Conservation (phyloP, 495 filamentous ascomycete genomes). For the Xylaria curta region DNA sequence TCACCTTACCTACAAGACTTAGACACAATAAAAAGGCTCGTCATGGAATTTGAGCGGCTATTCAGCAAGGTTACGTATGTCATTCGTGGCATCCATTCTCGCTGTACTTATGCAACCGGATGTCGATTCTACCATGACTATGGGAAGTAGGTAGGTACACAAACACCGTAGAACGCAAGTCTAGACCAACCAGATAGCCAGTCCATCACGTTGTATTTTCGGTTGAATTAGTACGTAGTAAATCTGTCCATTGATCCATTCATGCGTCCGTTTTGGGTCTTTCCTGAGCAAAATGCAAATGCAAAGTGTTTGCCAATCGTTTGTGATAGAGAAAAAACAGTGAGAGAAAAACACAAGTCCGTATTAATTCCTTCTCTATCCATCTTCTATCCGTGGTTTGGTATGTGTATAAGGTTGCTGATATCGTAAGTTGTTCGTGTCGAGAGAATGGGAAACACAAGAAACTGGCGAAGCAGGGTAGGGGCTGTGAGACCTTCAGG, state of each 20-base stretch:
- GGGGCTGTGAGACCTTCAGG: background rate
- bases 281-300: constrained; percentile 22
- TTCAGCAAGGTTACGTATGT: background rate
- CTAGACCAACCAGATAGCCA: constrained; percentile 7
- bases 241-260: constrained; percentile 1
- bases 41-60: no score
- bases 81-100: background rate
- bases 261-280: background rate
- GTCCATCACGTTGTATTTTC: background rate
- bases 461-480: background rate
- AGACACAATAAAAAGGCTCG: background rate
- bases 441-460: constrained; percentile 4
- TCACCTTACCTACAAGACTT: background rate
- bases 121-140: constrained; percentile 19
- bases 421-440: background rate
- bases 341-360: background rate
- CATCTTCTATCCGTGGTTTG: constrained; percentile 22
- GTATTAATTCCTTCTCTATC: constrained; percentile 10
- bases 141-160: constrained; percentile 24
- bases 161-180: constrained; percentile 15
- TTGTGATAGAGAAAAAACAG: background rate
- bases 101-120: background rate
- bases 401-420: background rate
- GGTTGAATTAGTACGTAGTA: constrained; percentile 6
- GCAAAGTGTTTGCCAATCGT: constrained; percentile 1